Evolutionary conservation across 306 rosid species (phyloP).

Genomic region (Lupinus albus): DNA sequence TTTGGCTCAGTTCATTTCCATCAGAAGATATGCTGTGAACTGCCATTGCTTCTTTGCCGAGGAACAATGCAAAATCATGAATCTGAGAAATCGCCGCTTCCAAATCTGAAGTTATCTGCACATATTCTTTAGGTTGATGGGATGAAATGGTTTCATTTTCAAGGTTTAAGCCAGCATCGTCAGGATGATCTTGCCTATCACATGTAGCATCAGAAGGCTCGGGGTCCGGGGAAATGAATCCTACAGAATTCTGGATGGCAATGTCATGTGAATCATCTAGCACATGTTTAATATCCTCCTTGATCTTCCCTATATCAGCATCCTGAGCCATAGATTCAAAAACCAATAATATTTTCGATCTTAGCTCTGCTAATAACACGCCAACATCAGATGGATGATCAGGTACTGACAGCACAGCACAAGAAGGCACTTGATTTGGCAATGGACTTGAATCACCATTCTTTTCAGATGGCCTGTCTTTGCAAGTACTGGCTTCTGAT

Average conservation of each 20-base stretch:
- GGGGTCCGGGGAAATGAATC: constrained; percentile 51
- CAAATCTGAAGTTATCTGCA: constrained; percentile 57
- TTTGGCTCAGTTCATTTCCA: constrained; percentile 62
- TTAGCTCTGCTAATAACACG: constrained; percentile 60
- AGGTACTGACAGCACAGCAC: constrained; percentile 36
- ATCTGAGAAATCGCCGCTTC: constrained; percentile 79
- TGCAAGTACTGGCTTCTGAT: constrained; percentile 39
- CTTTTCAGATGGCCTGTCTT: constrained; percentile 48
- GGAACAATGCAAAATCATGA: constrained; percentile 69
- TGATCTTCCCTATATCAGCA: constrained; percentile 64
- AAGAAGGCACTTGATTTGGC: constrained; percentile 48
- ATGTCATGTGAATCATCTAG: constrained; percentile 68
- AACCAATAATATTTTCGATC: constrained; percentile 68
- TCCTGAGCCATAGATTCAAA: constrained; percentile 73
- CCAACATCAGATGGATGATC: constrained; percentile 44
- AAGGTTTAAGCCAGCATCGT: constrained; percentile 61
- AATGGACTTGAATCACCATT: constrained; percentile 44
- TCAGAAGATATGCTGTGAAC: constrained; percentile 61
- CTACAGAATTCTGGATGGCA: constrained; percentile 46
- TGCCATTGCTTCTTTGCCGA: constrained; percentile 73
- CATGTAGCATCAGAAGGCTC: constrained; percentile 54
- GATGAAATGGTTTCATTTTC: constrained; percentile 57
- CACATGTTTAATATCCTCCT: constrained; percentile 76
- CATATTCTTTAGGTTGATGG: constrained; percentile 49
- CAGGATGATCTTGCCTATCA: constrained; percentile 71